Evolutionary conservation across 345 rosid genomes (phyloP).

Genomic region (Lumnitzera littorea): DNA sequence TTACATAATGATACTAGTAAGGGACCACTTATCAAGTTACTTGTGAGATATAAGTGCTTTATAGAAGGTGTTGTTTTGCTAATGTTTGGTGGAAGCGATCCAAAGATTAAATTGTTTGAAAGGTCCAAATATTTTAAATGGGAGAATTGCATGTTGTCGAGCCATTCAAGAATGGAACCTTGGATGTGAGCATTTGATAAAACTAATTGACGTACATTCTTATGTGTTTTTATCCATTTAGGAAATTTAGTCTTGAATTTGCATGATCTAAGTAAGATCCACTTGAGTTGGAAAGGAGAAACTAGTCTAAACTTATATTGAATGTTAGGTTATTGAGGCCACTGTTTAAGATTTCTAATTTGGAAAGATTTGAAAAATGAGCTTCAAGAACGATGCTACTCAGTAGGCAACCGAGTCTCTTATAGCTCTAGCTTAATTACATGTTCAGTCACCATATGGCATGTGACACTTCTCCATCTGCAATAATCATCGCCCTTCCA

Average conservation of each 20-base stretch:
- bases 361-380: constrained; percentile 5
- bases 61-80: not conserved
- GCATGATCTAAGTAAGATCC: rapidly evolving
- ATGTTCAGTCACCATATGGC: too few species aligned
- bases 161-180: not conserved
- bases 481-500: too few species aligned
- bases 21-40: constrained; percentile 1
- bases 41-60: not conserved
- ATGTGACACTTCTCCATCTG: too few species aligned
- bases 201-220: rapidly evolving
- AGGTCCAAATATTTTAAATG: not conserved
- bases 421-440: constrained; percentile 2
- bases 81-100: not conserved
- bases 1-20: not conserved
- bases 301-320: not conserved
- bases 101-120: not conserved
- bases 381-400: constrained; percentile 3
- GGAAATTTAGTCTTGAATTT: not conserved
- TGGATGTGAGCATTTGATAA: not conserved
- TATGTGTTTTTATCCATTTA: not conserved
- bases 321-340: not conserved
- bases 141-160: not conserved
- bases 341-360: not conserved
- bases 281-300: rapidly evolving
- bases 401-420: not conserved